Evolutionary conservation across 83 land plant genomes (phyloP).

Genomic region (Picea mariana): DNA sequence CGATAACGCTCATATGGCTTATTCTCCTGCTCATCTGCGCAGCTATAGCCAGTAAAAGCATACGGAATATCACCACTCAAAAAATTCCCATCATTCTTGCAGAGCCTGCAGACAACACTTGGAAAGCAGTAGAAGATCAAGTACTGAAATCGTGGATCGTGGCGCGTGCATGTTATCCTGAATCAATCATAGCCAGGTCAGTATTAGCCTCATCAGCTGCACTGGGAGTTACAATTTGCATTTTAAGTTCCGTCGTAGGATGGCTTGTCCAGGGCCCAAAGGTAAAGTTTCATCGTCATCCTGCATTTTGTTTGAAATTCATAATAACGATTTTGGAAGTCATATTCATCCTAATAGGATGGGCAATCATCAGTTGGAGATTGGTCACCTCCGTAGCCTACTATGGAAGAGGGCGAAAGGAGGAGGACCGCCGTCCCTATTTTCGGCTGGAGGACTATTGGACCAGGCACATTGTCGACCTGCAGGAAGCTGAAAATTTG

Average conservation of each 20-base stretch:
- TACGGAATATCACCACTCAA: background rate
- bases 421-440: too few relatives aligned
- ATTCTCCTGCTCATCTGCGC: background rate
- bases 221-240: background rate
- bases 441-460: too few relatives aligned
- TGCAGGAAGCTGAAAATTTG: too few relatives aligned
- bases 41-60: background rate
- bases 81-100: background rate
- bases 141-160: background rate
- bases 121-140: background rate
- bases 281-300: too few relatives aligned
- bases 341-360: too few relatives aligned
- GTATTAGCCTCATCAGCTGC: background rate
- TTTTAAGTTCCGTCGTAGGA: background rate
- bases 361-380: too few relatives aligned
- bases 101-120: background rate
- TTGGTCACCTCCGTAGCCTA: too few relatives aligned
- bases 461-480: too few relatives aligned
- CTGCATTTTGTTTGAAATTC: too few relatives aligned
- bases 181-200: background rate
- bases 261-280: too few relatives aligned
- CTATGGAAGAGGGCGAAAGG: too few relatives aligned
- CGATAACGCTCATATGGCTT: background rate
- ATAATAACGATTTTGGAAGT: too few relatives aligned
- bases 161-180: background rate